phyloP scores from a whole-genome alignment of 176 grass and related monocot genomes.

The Oryza glaberrima region DNA sequence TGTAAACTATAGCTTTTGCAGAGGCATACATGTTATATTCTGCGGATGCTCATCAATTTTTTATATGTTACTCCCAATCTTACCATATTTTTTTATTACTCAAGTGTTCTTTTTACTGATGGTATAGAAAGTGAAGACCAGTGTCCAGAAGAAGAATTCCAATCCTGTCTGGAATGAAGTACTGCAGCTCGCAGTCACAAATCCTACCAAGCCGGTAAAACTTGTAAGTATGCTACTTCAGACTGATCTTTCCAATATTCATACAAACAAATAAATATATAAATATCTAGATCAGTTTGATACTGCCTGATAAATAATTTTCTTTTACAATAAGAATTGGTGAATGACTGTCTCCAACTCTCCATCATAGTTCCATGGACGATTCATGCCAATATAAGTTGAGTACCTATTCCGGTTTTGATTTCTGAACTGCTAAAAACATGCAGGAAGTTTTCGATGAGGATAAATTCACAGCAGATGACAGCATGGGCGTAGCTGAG shows the following conservation, averaged over 20 bases:
- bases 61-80: not conserved
- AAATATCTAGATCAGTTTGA: not conserved
- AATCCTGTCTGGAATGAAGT: constrained; percentile 91
- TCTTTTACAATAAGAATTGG: too few species aligned
- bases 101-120: constrained; percentile 36
- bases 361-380: too few species aligned
- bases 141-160: constrained; percentile 75
- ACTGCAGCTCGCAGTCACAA: constrained; percentile 62
- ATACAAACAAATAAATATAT: not conserved
- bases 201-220: constrained; percentile 58
- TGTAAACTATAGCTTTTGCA: not conserved
- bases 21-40: not conserved
- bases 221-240: constrained; percentile 61
- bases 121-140: constrained; percentile 73
- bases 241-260: not conserved
- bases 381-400: too few species aligned
- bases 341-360: too few species aligned
- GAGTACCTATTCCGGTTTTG: not conserved
- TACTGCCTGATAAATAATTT: not conserved
- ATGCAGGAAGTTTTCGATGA: constrained; percentile 82
- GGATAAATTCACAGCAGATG: constrained; percentile 80
- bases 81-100: constrained; percentile 13
- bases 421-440: constrained; percentile 14
- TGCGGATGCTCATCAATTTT: not conserved
- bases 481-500: constrained; percentile 71